Percentiles rank a stretch among this genome's conserved stretches.
Conservation (phyloP, 1,139 yeast genomes). For the Kurtzmaniella quercitrusa region DNA sequence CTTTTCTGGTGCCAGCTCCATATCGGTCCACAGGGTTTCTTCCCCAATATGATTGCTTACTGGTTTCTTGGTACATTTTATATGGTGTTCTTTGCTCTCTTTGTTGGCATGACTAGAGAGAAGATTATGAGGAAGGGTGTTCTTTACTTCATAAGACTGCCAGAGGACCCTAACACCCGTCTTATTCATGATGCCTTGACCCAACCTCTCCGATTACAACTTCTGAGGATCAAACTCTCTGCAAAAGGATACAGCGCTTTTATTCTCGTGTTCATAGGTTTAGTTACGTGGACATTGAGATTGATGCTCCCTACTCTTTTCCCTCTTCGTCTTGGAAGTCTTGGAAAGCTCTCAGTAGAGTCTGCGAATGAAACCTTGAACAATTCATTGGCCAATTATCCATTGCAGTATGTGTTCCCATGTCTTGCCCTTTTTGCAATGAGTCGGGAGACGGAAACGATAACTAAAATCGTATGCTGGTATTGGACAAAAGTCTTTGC, state of each 20-base stretch:
- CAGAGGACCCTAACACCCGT: constrained; percentile 88
- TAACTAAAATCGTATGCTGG: constrained; percentile 34
- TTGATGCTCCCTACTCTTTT: constrained; percentile 17
- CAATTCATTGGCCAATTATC: constrained; percentile 1
- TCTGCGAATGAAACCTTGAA: neutral
- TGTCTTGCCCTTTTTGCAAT: neutral
- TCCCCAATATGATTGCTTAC: constrained; percentile 25
- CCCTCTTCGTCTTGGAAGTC: constrained; percentile 6
- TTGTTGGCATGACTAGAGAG: constrained; percentile 77
- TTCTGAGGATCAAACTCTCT: constrained; percentile 70
- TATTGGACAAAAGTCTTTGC: constrained; percentile 67
- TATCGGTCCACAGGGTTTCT: constrained; percentile 4
- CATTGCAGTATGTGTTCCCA: neutral
- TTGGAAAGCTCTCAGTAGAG: constrained; percentile 4
- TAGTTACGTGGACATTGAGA: constrained; percentile 53
- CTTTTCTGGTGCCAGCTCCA: constrained; percentile 23
- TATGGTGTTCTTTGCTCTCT: constrained; percentile 84
- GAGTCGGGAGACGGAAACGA: constrained; percentile 11
- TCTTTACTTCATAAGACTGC: constrained; percentile 84
- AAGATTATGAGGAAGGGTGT: constrained; percentile 83
- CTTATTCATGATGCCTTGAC: constrained; percentile 86
- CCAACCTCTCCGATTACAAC: constrained; percentile 66
- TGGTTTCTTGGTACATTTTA: constrained; percentile 82
- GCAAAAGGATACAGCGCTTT: constrained; percentile 73
- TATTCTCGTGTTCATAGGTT: constrained; percentile 72